Evolutionary conservation across 2,329 filamentous ascomycete species (phyloP).

Genomic region (Thelonectria blattea): DNA sequence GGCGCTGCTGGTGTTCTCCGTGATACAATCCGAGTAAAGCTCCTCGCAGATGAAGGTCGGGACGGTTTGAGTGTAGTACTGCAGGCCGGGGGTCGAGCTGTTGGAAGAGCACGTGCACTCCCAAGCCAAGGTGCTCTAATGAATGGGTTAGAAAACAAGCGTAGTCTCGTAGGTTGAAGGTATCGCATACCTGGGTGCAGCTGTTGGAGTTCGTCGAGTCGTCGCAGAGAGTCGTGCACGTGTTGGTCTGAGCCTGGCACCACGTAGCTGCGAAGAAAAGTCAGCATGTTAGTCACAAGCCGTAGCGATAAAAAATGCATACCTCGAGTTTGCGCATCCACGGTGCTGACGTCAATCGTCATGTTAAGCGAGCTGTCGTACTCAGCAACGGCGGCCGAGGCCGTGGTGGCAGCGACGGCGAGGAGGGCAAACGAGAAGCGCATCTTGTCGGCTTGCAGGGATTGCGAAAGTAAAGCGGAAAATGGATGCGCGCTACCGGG

Average conservation of each 20-base stretch:
- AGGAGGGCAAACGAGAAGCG: conserved; percentile 48
- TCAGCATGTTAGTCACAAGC: conserved; percentile 19
- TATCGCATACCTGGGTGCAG: conserved; percentile 53
- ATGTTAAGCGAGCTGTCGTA: conserved; percentile 52
- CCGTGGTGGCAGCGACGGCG: conserved; percentile 52
- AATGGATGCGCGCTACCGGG: background rate
- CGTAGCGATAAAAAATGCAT: conserved; percentile 31
- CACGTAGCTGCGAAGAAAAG: conserved; percentile 50
- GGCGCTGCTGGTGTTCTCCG: conserved; percentile 48
- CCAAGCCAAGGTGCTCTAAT: conserved; percentile 52
- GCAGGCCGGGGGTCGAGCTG: conserved; percentile 55
- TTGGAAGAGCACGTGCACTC: conserved; percentile 57
- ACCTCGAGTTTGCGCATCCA: conserved; percentile 48
- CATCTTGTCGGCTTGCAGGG: conserved; percentile 44
- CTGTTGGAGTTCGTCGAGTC: conserved; percentile 46
- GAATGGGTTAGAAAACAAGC: background rate
- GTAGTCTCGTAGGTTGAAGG: background rate
- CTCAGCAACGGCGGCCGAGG: conserved; percentile 51
- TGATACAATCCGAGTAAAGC: conserved; percentile 56
- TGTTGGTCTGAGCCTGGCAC: conserved; percentile 59
- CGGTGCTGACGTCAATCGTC: conserved; percentile 47
- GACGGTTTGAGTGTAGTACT: conserved; percentile 61
- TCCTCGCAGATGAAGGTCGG: conserved; percentile 58
- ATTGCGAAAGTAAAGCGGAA: background rate
- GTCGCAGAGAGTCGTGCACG: conserved; percentile 56